A percentile compares a stretch with the other conserved stretches of the same genome.
Evolutionary conservation across 2,329 filamentous ascomycete genomes (phyloP).

Genomic region (Diaporthe sp.): DNA sequence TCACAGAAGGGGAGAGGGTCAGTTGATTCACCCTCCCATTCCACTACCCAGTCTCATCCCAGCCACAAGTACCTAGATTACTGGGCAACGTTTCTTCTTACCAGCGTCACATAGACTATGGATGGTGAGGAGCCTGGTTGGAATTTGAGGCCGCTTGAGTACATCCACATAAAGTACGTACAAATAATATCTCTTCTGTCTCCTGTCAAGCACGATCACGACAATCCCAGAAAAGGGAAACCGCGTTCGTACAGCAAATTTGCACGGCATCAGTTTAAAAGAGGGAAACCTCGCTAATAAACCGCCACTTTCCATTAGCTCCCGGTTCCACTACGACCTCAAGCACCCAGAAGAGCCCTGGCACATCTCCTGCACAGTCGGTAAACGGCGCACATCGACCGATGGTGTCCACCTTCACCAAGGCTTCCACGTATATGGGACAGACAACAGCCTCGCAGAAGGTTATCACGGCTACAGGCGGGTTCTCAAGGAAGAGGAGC

Average conservation of each 20-base stretch:
- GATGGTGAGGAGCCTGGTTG: neutral
- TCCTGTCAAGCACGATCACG: neutral
- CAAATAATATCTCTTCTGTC: neutral
- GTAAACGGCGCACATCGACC: neutral
- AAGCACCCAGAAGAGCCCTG: neutral
- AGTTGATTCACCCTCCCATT: neutral
- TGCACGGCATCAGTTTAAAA: neutral
- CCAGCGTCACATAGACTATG: neutral
- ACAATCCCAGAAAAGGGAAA: neutral
- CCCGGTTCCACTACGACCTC: conserved; percentile 2
- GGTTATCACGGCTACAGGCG: neutral
- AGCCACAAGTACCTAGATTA: neutral
- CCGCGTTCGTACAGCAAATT: neutral
- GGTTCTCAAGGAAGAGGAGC: neutral
- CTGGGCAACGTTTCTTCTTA: neutral
- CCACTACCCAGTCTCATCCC: neutral
- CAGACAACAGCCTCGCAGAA: neutral
- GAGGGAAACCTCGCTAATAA: neutral
- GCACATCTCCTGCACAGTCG: neutral
- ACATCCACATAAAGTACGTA: neutral
- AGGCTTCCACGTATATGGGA: neutral
- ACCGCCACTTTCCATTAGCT: neutral
- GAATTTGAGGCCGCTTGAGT: neutral
- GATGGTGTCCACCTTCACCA: neutral
- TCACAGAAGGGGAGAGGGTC: neutral